Conservation (phyloP, 2,329 filamentous ascomycete species). For the Talaromyces sp. region DNA sequence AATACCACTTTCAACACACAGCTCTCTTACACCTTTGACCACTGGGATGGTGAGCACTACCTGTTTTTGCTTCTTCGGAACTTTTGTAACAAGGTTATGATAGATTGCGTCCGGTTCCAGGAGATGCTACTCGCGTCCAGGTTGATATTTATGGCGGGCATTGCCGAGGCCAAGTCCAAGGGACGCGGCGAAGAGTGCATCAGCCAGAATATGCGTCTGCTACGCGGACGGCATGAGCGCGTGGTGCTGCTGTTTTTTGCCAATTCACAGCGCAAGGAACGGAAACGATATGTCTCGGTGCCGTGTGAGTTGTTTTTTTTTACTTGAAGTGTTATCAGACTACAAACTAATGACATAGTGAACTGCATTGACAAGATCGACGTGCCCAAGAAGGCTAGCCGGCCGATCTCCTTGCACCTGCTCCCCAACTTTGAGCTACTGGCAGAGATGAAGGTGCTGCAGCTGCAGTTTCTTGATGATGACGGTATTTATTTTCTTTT, state of each 20-base stretch:
- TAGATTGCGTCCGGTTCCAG: slow-evolving; percentile 40
- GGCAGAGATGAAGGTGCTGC: slow-evolving; percentile 34
- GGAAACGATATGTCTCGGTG: slow-evolving; percentile 38
- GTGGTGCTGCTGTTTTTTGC: slow-evolving; percentile 37
- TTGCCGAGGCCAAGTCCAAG: slow-evolving; percentile 41
- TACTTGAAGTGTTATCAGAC: background rate
- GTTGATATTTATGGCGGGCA: slow-evolving; percentile 37
- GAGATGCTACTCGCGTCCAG: slow-evolving; percentile 35
- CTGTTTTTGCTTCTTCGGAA: too few relatives aligned
- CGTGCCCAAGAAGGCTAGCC: slow-evolving; percentile 34
- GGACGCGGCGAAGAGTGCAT: slow-evolving; percentile 43
- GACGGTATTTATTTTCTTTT: slow-evolving; percentile 24
- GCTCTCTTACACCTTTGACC: slow-evolving; percentile 39
- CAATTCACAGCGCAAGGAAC: slow-evolving; percentile 37
- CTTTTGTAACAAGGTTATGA: background rate
- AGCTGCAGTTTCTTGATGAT: slow-evolving; percentile 37
- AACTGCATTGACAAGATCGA: slow-evolving; percentile 35
- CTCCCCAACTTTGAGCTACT: slow-evolving; percentile 39
- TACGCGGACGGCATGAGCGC: slow-evolving; percentile 31
- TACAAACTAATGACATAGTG: slow-evolving; percentile 19
- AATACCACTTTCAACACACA: slow-evolving; percentile 36
- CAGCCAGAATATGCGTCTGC: slow-evolving; percentile 39
- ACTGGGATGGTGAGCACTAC: slow-evolving; percentile 30
- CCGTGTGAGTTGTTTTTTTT: slow-evolving; percentile 28
- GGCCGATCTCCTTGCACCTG: slow-evolving; percentile 33